phyloP scores from a whole-genome alignment of 169 alveolate species.

The Eimeria praecox region DNA sequence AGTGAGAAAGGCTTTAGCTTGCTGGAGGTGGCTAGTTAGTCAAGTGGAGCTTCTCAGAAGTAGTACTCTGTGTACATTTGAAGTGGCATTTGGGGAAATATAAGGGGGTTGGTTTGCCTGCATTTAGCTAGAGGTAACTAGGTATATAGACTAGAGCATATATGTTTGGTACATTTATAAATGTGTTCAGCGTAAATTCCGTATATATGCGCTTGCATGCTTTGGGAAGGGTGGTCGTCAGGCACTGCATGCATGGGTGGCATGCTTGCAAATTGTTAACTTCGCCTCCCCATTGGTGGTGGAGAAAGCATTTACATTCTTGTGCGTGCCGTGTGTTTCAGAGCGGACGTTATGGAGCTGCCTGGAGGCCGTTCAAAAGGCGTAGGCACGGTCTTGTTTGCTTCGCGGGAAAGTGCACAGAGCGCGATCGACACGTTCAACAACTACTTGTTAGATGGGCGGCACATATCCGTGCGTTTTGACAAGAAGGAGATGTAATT shows the following conservation, averaged over 20 bases:
- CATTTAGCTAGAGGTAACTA: too few species aligned
- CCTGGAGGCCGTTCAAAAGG: constrained; percentile 84
- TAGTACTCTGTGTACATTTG: too few species aligned
- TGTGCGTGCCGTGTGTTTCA: not conserved
- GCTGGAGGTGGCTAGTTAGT: too few species aligned
- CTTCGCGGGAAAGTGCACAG: constrained; percentile 81
- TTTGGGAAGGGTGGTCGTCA: too few species aligned
- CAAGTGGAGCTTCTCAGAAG: too few species aligned
- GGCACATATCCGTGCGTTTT: constrained; percentile 82
- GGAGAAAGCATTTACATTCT: not conserved
- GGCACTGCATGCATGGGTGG: not conserved
- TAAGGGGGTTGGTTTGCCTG: not conserved
- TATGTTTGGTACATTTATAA: not conserved
- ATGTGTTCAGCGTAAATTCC: not conserved
- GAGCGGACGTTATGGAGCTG: constrained; percentile 82
- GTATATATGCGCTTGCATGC: not conserved
- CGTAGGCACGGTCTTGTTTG: constrained; percentile 81
- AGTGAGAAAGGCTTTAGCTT: not conserved
- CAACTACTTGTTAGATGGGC: constrained; percentile 80
- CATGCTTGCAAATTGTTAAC: not conserved
- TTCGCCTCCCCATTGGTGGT: not conserved
- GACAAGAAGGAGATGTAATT: constrained; percentile 80
- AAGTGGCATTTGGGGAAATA: not conserved
- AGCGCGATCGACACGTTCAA: constrained; percentile 75
- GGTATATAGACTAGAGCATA: too few species aligned